Percentiles rank a stretch among this genome's conserved stretches.
phyloP scores from a whole-genome alignment of 1,139 yeast genomes.

The Diutina sp. region DNA sequence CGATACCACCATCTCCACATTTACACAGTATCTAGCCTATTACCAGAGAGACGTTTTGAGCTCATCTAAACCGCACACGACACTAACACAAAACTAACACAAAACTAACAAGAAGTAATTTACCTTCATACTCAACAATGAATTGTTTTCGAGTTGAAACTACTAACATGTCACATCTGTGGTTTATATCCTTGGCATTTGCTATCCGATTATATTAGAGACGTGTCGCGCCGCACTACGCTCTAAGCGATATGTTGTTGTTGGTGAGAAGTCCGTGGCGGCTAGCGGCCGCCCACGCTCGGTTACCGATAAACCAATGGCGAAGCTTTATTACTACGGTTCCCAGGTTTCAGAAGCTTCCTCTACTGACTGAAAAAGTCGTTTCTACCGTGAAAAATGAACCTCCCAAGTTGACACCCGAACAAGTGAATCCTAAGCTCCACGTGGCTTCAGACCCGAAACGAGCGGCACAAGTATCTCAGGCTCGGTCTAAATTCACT shows the following conservation, averaged over 20 bases:
- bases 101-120: no score
- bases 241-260: not conserved
- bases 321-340: not conserved
- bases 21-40: no score
- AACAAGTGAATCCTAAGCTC: not conserved
- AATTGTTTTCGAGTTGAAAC: no score
- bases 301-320: not conserved
- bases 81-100: no score
- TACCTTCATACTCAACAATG: no score
- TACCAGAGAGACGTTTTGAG: no score
- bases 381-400: not conserved
- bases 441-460: not conserved
- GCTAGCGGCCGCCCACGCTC: not conserved
- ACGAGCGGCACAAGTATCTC: not conserved
- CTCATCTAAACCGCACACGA: no score
- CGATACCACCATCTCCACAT: no score
- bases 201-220: no score
- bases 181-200: no score
- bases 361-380: not conserved
- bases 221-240: not conserved
- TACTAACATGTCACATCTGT: no score
- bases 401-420: not conserved
- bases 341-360: not conserved
- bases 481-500: constrained; percentile 19
- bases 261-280: not conserved